These are phyloP conservation scores for Graphilbum ipis-grandicollis DNA, from an alignment of 2,329 filamentous ascomycete genomes.

Conservation along the genomic window DNA sequence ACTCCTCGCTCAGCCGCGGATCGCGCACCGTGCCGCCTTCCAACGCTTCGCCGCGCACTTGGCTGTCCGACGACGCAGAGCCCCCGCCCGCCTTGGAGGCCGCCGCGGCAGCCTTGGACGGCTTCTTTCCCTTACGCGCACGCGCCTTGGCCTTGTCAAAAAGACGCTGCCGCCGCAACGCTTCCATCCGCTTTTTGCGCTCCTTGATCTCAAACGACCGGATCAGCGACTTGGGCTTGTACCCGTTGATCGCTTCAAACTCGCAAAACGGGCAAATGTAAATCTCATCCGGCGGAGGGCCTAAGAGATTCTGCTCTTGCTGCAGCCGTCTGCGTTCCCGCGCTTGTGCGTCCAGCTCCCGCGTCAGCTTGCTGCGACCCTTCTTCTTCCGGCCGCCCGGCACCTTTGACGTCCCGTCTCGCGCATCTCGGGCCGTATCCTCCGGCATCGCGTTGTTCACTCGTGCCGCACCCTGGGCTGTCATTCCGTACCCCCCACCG, in stretches of 20 bases:
- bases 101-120: slow-evolving; percentile 33
- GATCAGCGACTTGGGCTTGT: slow-evolving; percentile 67
- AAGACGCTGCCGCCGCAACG: slow-evolving; percentile 70
- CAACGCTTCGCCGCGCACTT: not conserved
- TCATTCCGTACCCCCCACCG: not conserved
- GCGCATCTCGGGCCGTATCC: not conserved
- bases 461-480: no score
- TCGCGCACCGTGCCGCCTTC: slow-evolving; percentile 3
- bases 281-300: slow-evolving; percentile 57
- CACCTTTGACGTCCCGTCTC: slow-evolving; percentile 1
- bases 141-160: slow-evolving; percentile 92
- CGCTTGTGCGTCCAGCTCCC: slow-evolving; percentile 59
- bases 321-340: slow-evolving; percentile 62
- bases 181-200: slow-evolving; percentile 61
- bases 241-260: slow-evolving; percentile 90
- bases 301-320: slow-evolving; percentile 57
- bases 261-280: slow-evolving; percentile 99
- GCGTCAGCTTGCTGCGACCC: slow-evolving; percentile 47
- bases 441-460: not conserved
- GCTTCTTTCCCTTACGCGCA: slow-evolving; percentile 76
- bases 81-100: no score
- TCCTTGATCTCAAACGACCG: slow-evolving; percentile 91
- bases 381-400: slow-evolving; percentile 31
- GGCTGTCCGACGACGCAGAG: not conserved
- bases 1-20: not conserved